Conservation (phyloP, 805 yeast species). For the Cyberlindnera amylophila region DNA sequence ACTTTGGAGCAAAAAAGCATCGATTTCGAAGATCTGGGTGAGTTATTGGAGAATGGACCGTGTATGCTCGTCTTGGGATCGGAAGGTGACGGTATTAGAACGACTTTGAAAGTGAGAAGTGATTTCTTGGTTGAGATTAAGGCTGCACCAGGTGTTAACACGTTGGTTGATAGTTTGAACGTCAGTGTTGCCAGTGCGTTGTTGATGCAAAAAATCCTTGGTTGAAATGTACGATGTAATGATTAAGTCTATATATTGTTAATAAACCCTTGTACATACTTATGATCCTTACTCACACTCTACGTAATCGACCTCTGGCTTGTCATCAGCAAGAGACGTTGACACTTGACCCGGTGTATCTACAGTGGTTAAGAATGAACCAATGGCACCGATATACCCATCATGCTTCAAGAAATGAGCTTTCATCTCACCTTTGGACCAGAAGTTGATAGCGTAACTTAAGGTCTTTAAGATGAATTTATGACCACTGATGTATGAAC, state of each 20-base stretch:
- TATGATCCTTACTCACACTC: no score
- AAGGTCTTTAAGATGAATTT: constrained; percentile 91
- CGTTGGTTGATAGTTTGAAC: constrained; percentile 70
- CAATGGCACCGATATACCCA: constrained; percentile 93
- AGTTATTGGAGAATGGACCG: constrained; percentile 48
- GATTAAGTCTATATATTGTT: no score
- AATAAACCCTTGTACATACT: no score
- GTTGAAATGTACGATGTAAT: neutral
- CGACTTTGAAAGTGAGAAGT: constrained; percentile 54
- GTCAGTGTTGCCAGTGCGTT: constrained; percentile 88
- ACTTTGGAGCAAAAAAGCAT: constrained; percentile 33
- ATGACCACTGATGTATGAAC: constrained; percentile 93
- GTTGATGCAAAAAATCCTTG: constrained; percentile 37
- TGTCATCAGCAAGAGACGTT: no score
- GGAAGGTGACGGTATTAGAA: constrained; percentile 81
- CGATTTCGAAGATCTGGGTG: constrained; percentile 40
- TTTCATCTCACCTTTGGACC: constrained; percentile 87
- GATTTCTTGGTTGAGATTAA: constrained; percentile 40
- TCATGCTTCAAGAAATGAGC: constrained; percentile 95
- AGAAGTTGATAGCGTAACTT: constrained; percentile 88
- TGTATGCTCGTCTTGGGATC: constrained; percentile 75
- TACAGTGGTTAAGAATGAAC: constrained; percentile 67
- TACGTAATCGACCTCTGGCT: no score
- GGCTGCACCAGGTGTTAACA: constrained; percentile 30
- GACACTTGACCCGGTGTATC: no score